Evolutionary conservation across 805 yeast genomes (phyloP), one percentile per base, ranked within the genome.

Genomic region (Ogataea polymorpha): DNA sequence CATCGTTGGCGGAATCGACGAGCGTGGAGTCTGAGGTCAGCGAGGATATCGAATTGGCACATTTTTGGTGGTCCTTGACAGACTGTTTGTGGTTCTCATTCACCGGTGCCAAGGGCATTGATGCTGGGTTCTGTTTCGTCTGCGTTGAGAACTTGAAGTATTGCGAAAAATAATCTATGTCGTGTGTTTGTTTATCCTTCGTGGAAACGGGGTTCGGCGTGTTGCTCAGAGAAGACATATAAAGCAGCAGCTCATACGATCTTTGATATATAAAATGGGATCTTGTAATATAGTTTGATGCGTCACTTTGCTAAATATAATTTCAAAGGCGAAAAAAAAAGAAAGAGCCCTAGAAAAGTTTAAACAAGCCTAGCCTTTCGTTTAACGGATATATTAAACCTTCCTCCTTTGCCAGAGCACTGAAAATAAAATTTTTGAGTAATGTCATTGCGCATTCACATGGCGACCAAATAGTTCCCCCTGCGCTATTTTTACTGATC

Each of bases 1-100:
- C 11, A 3, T 43, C 39, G 23, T 27, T 32, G 4, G 38, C 12
- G 14, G 38, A 36, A 16, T 49, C 52, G 12, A 50, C 44, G 6
- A 53, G 41, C 6, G 58, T 53, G 2, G 50, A 35, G 23, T 53
- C 58, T 14, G 58, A 53, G 12, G 29, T 35, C 14, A 46, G 38
- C 11, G 56, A 53, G 6, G 58, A 51, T 7, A 53, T 44, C 9
- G 56, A 53, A 20, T 46, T 45, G 6, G 49, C 38, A 32, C 27
- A 49, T 28, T 45, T 51, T 20, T 49, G 49, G 32, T 51, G 55
- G n/a, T 34, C 20, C 23, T 31, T 27, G 18, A 20, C 29, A 24
- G 23, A 15, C 16, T 29, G 11, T 20, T 35, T 36, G 40, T 28
- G 17, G 29, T 41, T 24, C 21, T 36, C 44, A 17, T 21, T 20